Percentiles rank a stretch among this genome's conserved stretches.
Evolutionary conservation across 2,329 filamentous ascomycete genomes (phyloP).

Genomic region (Leptographium lundbergii): DNA sequence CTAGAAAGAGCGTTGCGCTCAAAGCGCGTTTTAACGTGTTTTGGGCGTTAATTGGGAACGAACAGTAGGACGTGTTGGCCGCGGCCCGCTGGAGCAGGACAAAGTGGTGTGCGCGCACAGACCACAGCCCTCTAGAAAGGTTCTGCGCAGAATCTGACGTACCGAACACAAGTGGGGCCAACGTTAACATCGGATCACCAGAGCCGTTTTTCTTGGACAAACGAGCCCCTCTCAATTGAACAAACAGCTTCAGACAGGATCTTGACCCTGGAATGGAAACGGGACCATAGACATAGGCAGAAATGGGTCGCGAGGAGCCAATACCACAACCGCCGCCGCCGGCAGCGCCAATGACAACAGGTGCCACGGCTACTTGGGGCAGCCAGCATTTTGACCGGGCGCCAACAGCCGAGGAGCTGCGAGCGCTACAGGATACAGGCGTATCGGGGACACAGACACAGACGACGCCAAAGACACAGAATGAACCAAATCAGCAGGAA

Average conservation of each 20-base stretch:
- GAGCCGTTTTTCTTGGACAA: background rate
- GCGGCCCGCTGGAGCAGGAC: background rate
- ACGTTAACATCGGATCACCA: background rate
- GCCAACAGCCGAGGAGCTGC: slow-evolving; percentile 21
- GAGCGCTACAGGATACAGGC: slow-evolving; percentile 22
- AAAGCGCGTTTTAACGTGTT: slow-evolving; percentile 10
- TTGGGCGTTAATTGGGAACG: background rate
- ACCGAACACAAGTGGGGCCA: background rate
- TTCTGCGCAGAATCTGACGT: background rate
- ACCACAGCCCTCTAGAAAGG: background rate
- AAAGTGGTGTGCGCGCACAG: background rate
- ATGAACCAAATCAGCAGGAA: background rate
- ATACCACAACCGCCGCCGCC: slow-evolving; percentile 1
- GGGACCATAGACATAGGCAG: background rate
- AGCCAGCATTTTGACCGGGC: slow-evolving; percentile 12
- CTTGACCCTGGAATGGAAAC: background rate
- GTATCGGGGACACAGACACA: background rate
- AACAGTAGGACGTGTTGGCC: slow-evolving; percentile 1
- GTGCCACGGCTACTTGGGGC: slow-evolving; percentile 12
- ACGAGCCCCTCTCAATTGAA: background rate
- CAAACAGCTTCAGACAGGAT: background rate
- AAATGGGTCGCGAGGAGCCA: slow-evolving; percentile 1
- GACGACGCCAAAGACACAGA: background rate
- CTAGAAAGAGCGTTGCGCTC: no score
- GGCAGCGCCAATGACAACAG: slow-evolving; percentile 4